Conservation (phyloP, 2,329 filamentous ascomycete species). For the Aspergillus fijiensis region DNA sequence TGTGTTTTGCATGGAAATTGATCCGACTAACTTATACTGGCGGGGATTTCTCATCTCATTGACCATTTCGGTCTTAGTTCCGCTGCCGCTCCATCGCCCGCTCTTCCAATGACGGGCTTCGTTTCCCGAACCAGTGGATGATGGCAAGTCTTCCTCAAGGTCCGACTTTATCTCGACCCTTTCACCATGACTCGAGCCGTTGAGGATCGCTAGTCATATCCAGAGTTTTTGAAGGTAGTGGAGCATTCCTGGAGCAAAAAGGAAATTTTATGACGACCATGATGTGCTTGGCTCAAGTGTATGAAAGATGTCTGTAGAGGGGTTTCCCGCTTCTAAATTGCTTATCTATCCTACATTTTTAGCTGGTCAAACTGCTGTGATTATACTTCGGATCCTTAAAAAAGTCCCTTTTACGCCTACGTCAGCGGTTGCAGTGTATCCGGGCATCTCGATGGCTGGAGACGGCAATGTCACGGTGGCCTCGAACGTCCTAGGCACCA, state of each 20-base stretch:
- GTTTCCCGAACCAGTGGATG: neutral
- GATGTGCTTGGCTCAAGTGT: neutral
- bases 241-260: neutral
- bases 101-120: conserved; percentile 9
- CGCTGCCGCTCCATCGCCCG: conserved; percentile 4
- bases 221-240: neutral
- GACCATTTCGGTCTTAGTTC: conserved; percentile 25
- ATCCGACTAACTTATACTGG: neutral
- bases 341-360: neutral
- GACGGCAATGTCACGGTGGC: conserved; percentile 32
- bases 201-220: neutral
- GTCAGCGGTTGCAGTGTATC: neutral
- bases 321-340: neutral
- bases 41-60: conserved; percentile 14
- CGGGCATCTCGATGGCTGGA: conserved; percentile 9
- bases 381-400: neutral
- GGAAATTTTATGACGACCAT: neutral
- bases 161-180: neutral
- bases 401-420: neutral
- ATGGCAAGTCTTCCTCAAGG: too few relatives aligned
- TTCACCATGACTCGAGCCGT: neutral
- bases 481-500: conserved; percentile 42
- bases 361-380: neutral
- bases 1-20: neutral
- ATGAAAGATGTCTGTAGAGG: neutral